phyloP scores from a whole-genome alignment of 2,329 filamentous ascomycete species.

The Didymella keratinophila region DNA sequence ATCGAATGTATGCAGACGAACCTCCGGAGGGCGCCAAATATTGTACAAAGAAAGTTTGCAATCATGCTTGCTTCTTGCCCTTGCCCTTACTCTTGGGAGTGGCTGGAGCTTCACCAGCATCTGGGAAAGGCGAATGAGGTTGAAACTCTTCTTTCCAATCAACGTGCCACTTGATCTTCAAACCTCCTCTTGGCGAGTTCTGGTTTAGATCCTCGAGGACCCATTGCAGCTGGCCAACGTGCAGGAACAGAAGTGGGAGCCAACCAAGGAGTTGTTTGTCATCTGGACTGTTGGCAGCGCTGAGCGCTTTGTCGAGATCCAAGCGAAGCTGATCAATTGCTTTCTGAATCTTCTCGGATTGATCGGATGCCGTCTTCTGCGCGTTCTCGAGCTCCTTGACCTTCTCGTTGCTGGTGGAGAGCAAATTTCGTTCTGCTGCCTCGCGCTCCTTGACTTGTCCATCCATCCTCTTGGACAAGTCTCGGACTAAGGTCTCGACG shows the following conservation, averaged over 20 bases:
- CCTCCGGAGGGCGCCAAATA: neutral
- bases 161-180: slow-evolving; percentile 3
- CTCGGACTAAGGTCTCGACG: neutral
- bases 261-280: slow-evolving; percentile 15
- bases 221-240: slow-evolving; percentile 18
- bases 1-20: neutral
- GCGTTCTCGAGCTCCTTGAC: neutral
- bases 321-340: neutral
- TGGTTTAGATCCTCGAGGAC: slow-evolving; percentile 22
- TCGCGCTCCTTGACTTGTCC: neutral
- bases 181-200: slow-evolving; percentile 13
- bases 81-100: neutral
- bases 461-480: neutral
- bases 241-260: slow-evolving; percentile 4
- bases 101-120: neutral
- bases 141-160: neutral
- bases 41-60: neutral
- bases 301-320: slow-evolving; percentile 15
- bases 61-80: neutral
- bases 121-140: neutral
- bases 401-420: neutral
- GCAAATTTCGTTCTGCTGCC: neutral
- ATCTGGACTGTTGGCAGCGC: slow-evolving; percentile 12
- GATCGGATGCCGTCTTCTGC: neutral
- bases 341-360: neutral